Evolutionary conservation across 371 early-diverging fungal genomes (phyloP), one percentile per base, ranked within the genome.

Genomic region (Dinochytrium kinnereticum): DNA sequence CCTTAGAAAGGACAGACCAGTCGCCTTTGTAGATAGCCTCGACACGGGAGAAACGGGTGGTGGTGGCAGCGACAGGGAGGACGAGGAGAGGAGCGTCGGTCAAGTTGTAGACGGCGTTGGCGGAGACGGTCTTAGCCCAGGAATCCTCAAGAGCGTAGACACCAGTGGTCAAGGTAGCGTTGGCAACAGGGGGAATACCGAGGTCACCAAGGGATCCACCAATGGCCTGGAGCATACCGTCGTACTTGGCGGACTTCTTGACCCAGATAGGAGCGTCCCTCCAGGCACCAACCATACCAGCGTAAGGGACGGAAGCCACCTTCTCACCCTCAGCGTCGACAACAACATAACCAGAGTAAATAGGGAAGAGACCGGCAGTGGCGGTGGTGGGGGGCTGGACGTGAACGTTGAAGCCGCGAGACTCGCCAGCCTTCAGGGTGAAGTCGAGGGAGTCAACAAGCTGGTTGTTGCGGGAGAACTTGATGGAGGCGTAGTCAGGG

Each of bases 31-130:
- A 72, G 51, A 51, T 17, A 36, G 59, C 51, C 36, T 28, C 34
- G 72, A 72, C 30, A 31, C 37, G 3, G 34, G 72, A 64, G 51
- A 33, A 51, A 1, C 72, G 39, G 19, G 72, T 40, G 36, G 72
- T 50, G 28, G 72, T 51, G 10, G 69, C 40, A 7, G 65, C 72
- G n/a, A 53, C n/a, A 34, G 37, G 26, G 72, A 72, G 44, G 66
- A 51, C 36, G 36, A 51, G 31, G 64, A 51, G n/a, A n/a, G 19
- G 59, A 39, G 53, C 49, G 44, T 19, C n/a, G 40, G 49, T 28
- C 28, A 17, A 19, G 37, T 64, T 64, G 68, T 44, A 21, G 44
- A 40, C 49, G 15, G 68, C 3, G 49, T 24, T 39, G 17, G 3
- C 19, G 49, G 68, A 13, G 38, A n/a, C 17, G 68, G 39, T 17